phyloP scores from a whole-genome alignment of 768 basidiomycete species.

The Multifurca ochricompacta region DNA sequence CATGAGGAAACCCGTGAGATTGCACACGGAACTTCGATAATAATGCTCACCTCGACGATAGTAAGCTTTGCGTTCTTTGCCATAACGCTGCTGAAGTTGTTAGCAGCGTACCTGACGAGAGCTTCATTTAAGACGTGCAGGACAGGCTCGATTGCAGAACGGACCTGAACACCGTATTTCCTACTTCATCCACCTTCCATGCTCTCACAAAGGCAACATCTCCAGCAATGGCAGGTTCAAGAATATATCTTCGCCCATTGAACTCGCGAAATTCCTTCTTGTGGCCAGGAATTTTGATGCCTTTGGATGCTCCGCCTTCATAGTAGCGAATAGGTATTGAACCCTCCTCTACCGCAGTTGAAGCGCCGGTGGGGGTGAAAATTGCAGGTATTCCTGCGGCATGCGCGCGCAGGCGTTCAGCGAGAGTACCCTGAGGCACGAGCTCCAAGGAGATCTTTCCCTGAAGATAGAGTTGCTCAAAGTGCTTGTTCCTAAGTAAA shows the following conservation, averaged over 20 bases:
- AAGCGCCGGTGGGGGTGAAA: constrained; percentile 85
- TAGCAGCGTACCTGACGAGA: constrained; percentile 60
- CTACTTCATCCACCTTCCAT: constrained; percentile 89
- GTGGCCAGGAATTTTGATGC: constrained; percentile 64
- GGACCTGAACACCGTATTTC: constrained; percentile 86
- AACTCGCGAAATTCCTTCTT: constrained; percentile 72
- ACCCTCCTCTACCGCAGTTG: constrained; percentile 75
- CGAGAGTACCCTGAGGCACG: constrained; percentile 86
- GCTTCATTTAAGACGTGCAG: background rate
- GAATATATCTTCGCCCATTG: constrained; percentile 68
- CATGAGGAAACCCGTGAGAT: background rate
- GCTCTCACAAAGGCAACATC: constrained; percentile 83
- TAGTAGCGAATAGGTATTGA: constrained; percentile 74
- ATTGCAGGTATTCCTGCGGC: constrained; percentile 93
- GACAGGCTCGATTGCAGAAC: constrained; percentile 9
- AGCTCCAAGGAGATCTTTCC: constrained; percentile 82
- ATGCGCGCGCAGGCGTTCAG: constrained; percentile 80
- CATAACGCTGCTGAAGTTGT: constrained; percentile 86
- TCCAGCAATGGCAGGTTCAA: constrained; percentile 73
- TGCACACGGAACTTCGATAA: background rate
- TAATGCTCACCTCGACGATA: constrained; percentile 63
- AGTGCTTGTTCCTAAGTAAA: constrained; percentile 65
- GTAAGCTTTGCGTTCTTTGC: constrained; percentile 84
- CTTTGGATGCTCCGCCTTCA: constrained; percentile 60
- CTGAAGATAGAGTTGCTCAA: constrained; percentile 71